Percentiles rank a stretch among this genome's conserved stretches.
These are phyloP conservation scores for Calonectria crousiana DNA, from an alignment of 2,329 filamentous ascomycete genomes.

Conservation along the genomic window DNA sequence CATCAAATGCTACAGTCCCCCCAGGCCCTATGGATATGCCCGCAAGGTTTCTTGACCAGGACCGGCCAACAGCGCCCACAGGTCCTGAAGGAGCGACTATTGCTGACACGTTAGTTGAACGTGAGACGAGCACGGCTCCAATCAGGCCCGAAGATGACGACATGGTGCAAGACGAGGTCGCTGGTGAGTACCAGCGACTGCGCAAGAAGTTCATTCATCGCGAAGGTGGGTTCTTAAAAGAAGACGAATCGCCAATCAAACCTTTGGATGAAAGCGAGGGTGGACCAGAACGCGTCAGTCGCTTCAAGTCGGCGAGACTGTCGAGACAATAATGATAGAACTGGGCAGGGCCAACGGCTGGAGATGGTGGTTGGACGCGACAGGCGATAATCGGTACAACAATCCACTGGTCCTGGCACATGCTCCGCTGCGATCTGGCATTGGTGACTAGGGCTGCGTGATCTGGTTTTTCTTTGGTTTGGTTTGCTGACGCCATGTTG, in stretches of 20 bases:
- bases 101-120: conserved; percentile 70
- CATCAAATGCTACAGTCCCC: conserved; percentile 40
- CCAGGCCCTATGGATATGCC: conserved; percentile 60
- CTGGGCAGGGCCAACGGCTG: conserved; percentile 20
- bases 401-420: conserved; percentile 45
- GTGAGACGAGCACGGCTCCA: conserved; percentile 51
- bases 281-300: conserved; percentile 73
- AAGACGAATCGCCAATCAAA: conserved; percentile 76
- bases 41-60: conserved; percentile 53
- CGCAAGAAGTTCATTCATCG: conserved; percentile 86
- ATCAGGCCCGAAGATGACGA: conserved; percentile 70
- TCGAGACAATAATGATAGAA: conserved; percentile 57
- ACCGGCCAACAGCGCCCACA: conserved; percentile 55
- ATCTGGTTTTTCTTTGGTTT: conserved; percentile 25
- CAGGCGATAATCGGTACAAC: conserved; percentile 41
- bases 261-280: conserved; percentile 77
- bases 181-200: conserved; percentile 84
- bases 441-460: conserved; percentile 23
- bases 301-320: conserved; percentile 79
- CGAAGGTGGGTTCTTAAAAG: conserved; percentile 83
- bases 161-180: conserved; percentile 82
- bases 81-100: conserved; percentile 68
- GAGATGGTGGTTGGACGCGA: conserved; percentile 21
- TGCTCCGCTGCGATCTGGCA: conserved; percentile 35
- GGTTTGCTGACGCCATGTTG: not conserved